Percentiles rank a stretch among this genome's conserved stretches.
Evolutionary conservation across 2,329 filamentous ascomycete species (phyloP).

Genomic region (Fusarium gaditjirri): DNA sequence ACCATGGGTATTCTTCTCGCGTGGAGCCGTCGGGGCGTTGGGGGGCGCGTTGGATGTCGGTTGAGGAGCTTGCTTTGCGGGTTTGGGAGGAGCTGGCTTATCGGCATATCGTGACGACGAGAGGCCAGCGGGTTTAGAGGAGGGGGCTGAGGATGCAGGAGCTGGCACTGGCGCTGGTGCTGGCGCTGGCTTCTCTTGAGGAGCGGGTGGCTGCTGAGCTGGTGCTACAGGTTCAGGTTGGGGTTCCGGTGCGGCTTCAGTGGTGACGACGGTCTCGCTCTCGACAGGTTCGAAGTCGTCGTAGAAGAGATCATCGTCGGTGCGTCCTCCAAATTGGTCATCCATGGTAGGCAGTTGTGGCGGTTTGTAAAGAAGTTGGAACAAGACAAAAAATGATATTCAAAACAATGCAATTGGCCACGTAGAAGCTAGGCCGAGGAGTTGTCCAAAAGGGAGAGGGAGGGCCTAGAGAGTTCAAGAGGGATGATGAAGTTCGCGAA

Average conservation of each 20-base stretch:
- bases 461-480: neutral
- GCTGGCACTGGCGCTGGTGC: neutral
- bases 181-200: constrained; percentile 23
- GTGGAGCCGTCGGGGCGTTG: constrained; percentile 47
- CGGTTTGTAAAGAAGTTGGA: neutral
- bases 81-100: constrained; percentile 38
- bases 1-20: constrained; percentile 39
- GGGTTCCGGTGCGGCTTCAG: constrained; percentile 28
- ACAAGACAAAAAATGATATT: neutral
- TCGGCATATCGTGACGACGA: constrained; percentile 50
- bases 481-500: constrained; percentile 11
- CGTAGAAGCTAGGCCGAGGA: neutral
- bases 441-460: neutral
- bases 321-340: constrained; percentile 69
- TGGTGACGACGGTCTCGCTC: constrained; percentile 46
- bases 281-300: constrained; percentile 70
- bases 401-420: neutral
- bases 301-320: constrained; percentile 71
- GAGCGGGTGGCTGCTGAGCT: neutral
- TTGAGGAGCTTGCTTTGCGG: constrained; percentile 33
- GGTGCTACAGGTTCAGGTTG: neutral
- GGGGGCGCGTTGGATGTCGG: constrained; percentile 43
- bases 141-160: constrained; percentile 26
- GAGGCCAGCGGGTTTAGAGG: constrained; percentile 35
- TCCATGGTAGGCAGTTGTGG: constrained; percentile 57